Evolutionary conservation across 108 stramenopile species (phyloP), one percentile per base, ranked within the genome.

Genomic region (Stephanodiscus triporus): DNA sequence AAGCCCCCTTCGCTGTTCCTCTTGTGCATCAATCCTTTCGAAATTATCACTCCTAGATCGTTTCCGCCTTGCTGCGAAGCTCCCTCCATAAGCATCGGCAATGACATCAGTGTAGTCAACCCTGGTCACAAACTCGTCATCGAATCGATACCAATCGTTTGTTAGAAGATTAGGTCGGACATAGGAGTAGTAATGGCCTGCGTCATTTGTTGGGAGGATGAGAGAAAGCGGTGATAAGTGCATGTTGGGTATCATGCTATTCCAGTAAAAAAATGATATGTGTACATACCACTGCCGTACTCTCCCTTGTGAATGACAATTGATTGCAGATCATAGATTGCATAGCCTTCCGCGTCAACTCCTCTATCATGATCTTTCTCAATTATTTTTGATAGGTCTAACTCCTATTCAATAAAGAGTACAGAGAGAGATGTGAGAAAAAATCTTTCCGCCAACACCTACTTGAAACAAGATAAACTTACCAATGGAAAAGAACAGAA

Each of bases 221-320:
- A 38, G 40, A 45, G 36, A 2, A 50, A 55, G 37, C 4, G n/a
- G 30, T 22, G 27, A 17, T 42, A 56, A 27, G 72, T 47, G 5
- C 20, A 56, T 45, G 26, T n/a, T 26, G 43, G 9, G n/a, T 36
- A 30, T 67, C 22, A 13, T 32, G 26, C 9, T 9, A 49, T 56
- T 40, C 4, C 2, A 16, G 19, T 5, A 24, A 4, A 20, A 40
- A 55, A 55, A 20, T 42, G 30, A 40, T 37, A 32, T 1, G 9
- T 13, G 62, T 72, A 81, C 78, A 88, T 86, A 47, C 92, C 93
- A 32, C 73, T 58, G 11, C 87, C 88, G 75, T 88, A 95, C 59
- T 91, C 86, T 65, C 93, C 93, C 27, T 76, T 75, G 80, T 95
- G 93, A 59, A 95, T 80, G 2, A 95, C 85, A 54, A 95, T 68